These are phyloP conservation scores for Spatholobus suberectus DNA, from an alignment of 306 rosid species.

Conservation along the genomic window DNA sequence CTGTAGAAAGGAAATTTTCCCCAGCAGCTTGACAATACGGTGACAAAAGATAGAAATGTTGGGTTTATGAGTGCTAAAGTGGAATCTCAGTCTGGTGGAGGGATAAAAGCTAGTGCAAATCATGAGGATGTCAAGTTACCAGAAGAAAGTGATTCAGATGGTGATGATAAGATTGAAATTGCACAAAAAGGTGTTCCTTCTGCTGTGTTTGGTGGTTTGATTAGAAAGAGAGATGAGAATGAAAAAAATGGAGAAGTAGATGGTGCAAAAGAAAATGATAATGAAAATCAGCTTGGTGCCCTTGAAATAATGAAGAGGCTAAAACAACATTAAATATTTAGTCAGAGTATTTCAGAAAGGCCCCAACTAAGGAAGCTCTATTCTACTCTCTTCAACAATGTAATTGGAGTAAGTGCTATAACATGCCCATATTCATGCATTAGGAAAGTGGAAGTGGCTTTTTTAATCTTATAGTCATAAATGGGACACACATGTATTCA, in stretches of 20 bases:
- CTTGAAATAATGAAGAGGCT: conserved; percentile 87
- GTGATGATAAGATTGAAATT: conserved; percentile 70
- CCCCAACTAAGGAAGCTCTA: conserved; percentile 72
- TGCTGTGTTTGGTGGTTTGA: conserved; percentile 89
- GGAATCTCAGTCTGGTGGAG: conserved; percentile 68
- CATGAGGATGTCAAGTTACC: conserved; percentile 82
- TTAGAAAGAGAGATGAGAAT: conserved; percentile 66
- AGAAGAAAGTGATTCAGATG: conserved; percentile 84
- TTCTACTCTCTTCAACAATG: conserved; percentile 66
- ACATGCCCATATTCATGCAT: background rate
- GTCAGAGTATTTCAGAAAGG: no score
- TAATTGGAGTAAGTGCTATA: conserved; percentile 42
- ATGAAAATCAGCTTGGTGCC: conserved; percentile 78
- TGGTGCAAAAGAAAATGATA: conserved; percentile 49
- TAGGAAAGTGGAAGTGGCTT: background rate
- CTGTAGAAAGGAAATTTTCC: conserved; percentile 85
- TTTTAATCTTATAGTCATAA: background rate
- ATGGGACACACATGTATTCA: background rate
- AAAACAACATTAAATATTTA: conserved; percentile 46
- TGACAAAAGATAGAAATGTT: conserved; percentile 61
- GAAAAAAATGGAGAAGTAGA: conserved; percentile 53
- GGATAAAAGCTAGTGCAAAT: conserved; percentile 48
- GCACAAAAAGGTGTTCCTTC: conserved; percentile 87
- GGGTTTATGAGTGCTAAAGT: conserved; percentile 94
- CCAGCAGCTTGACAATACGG: conserved; percentile 51